These are phyloP conservation scores for Capsicum pubescens DNA, from an alignment of 257 asterid genomes.

Conservation along the genomic window DNA sequence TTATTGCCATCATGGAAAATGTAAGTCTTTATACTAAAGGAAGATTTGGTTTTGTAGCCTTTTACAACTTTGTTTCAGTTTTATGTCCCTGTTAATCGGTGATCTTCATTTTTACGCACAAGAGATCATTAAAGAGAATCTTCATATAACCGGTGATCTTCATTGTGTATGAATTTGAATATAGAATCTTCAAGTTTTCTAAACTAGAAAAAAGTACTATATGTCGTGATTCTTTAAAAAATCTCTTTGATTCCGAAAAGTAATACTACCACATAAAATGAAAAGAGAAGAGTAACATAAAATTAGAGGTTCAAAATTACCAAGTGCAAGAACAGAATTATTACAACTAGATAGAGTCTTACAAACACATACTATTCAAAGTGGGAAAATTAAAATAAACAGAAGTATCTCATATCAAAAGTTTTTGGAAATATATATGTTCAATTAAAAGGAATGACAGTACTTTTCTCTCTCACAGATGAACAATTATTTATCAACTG, in stretches of 20 bases:
- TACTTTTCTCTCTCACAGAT: conserved; percentile 18
- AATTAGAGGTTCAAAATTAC: background rate
- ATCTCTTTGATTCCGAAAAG: background rate
- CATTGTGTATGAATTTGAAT: background rate
- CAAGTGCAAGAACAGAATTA: background rate
- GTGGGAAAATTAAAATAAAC: background rate
- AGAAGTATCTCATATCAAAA: background rate
- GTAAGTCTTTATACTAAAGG: background rate
- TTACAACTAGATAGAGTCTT: background rate
- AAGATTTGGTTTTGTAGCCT: no score
- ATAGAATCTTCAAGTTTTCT: background rate
- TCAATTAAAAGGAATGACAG: background rate
- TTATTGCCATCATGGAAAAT: background rate
- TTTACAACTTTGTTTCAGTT: no score
- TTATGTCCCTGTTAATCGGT: no score
- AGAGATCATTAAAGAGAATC: no score
- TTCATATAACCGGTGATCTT: no score
- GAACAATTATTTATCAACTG: conserved; percentile 33
- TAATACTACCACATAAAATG: background rate
- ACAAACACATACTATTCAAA: background rate
- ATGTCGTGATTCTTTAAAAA: background rate
- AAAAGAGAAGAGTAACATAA: background rate
- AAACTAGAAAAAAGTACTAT: background rate
- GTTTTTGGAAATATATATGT: background rate
- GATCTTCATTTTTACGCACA: no score